These are phyloP conservation scores for Hymenoscyphus linearis DNA, from an alignment of 2,329 filamentous ascomycete genomes.

Conservation along the genomic window DNA sequence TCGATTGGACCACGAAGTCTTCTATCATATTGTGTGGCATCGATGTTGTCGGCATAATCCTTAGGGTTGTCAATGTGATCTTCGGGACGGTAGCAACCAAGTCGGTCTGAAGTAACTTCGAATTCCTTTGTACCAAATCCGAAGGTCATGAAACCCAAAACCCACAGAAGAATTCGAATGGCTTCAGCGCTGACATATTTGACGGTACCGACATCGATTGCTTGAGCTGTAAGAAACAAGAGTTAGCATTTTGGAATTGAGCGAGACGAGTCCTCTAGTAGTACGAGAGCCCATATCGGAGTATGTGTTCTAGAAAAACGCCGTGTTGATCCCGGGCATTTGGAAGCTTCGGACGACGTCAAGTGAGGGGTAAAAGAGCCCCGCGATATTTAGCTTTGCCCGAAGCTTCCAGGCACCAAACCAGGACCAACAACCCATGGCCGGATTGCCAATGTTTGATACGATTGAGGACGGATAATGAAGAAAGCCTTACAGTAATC, in stretches of 20 bases:
- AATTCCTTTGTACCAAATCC: constrained; percentile 81
- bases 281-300: too few species aligned
- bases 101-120: constrained; percentile 71
- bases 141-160: constrained; percentile 86
- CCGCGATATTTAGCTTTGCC: background rate
- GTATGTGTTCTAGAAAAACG: too few species aligned
- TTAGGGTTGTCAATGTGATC: constrained; percentile 78
- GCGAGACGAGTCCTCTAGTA: background rate
- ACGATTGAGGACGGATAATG: background rate
- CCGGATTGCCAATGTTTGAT: background rate
- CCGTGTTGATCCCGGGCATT: background rate
- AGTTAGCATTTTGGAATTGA: constrained; percentile 12
- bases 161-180: constrained; percentile 82
- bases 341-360: background rate
- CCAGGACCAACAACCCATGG: background rate
- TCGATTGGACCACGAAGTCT: constrained; percentile 79
- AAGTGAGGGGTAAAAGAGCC: background rate
- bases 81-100: constrained; percentile 76
- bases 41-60: constrained; percentile 82
- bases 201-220: constrained; percentile 86
- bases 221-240: constrained; percentile 51
- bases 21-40: constrained; percentile 75
- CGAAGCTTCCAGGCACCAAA: background rate
- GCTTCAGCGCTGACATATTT: constrained; percentile 88
- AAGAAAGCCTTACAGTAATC: constrained; percentile 59